Percentiles rank a stretch among this genome's conserved stretches.
phyloP scores from a whole-genome alignment of 2,329 filamentous ascomycete species.

The Alternaria metachromatica region DNA sequence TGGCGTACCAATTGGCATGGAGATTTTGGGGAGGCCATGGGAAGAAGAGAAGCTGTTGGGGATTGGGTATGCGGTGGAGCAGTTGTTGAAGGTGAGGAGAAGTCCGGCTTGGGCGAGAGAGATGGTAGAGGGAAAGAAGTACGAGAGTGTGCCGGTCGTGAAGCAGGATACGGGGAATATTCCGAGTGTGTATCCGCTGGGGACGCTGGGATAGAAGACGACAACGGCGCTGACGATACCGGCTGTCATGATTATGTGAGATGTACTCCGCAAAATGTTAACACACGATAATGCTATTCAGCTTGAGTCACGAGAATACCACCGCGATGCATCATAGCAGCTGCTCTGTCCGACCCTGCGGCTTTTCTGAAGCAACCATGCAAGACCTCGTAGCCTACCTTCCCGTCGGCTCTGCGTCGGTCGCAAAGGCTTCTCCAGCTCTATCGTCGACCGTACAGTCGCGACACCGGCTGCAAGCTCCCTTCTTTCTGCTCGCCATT shows the following conservation, averaged over 20 bases:
- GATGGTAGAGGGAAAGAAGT: slow-evolving; percentile 49
- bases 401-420: neutral
- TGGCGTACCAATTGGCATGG: slow-evolving; percentile 70
- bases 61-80: slow-evolving; percentile 61
- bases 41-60: slow-evolving; percentile 61
- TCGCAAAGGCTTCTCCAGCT: neutral
- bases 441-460: neutral
- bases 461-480: neutral
- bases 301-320: neutral
- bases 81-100: slow-evolving; percentile 54
- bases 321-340: neutral
- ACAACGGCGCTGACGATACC: neutral
- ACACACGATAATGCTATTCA: neutral
- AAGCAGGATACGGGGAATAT: slow-evolving; percentile 54
- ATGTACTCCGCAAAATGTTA: neutral
- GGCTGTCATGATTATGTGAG: neutral
- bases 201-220: slow-evolving; percentile 37
- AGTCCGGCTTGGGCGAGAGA: slow-evolving; percentile 56
- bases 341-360: neutral
- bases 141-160: slow-evolving; percentile 55
- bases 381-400: neutral
- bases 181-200: slow-evolving; percentile 57
- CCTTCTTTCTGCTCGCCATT: neutral
- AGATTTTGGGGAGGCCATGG: slow-evolving; percentile 66
- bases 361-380: neutral